Evolutionary conservation across 192 early-diverging fungal species (phyloP), one percentile per base, ranked within the genome.

Genomic region (Coemansia sp.): DNA sequence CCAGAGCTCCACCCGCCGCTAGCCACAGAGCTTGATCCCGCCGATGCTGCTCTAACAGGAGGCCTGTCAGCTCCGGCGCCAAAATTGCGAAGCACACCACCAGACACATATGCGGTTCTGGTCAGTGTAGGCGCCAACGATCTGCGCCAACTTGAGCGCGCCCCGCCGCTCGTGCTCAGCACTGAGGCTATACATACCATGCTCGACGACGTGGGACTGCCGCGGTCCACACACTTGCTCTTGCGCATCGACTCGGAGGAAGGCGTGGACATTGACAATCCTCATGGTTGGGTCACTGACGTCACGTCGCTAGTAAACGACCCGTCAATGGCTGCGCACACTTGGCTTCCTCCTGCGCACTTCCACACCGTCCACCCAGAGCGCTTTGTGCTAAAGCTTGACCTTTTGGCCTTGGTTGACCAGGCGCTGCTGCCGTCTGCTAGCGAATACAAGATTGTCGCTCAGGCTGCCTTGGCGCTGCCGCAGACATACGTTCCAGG

Each of bases 61-160:
- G 24, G 34, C 23, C 10, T 39, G 60, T 14, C 26, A 16, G 26
- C 14, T 9, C 26, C 58, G 26, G 35, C 20, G 28, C 39, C 23
- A 16, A 24, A 59, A 24, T 20, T 13, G 16, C 48, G 55, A 2
- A 18, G 21, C 31, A 51, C 70, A 28, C 67, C 75, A 20, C 39
- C 75, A 3, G 71, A 65, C 36, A 67, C 65, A 0, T 68, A 51
- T 37, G 65, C 74, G 2, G 71, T 83, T 20, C 65, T 62, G 65
- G 80, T 62, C 9, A 61, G 61, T 9, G 75, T 77, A 35, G 80
- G 80, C 31, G 43, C 80, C n/a, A 83, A 62, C 65, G 75, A 83
- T 58, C 35, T 60, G 61, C 71, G 74, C 2, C 71, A 76, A 20
- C 53, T 33, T 53, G 24, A 45, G 14, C 38, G 39, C 16, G 35